These are phyloP conservation scores for Chalciporus sp. DNA, from an alignment of 1,284 basidiomycete species.

Conservation along the genomic window DNA sequence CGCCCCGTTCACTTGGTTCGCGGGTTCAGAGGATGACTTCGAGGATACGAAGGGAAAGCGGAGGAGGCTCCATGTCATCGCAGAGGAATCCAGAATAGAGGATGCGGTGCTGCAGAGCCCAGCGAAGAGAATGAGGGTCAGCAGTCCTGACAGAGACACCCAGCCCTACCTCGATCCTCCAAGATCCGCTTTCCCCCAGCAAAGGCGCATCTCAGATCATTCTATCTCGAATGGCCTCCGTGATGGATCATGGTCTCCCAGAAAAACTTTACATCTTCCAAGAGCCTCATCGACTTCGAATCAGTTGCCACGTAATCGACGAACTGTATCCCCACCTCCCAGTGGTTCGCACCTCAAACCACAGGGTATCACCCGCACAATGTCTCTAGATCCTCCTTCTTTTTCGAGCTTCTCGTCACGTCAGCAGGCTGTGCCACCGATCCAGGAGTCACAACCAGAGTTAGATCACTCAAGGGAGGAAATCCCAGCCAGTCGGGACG, in stretches of 20 bases:
- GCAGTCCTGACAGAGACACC: conserved; percentile 44
- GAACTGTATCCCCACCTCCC: conserved; percentile 43
- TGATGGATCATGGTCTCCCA: conserved; percentile 26
- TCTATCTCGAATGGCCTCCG: conserved; percentile 4
- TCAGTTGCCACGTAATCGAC: conserved; percentile 37
- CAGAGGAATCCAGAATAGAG: conserved; percentile 34
- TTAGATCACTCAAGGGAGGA: conserved; percentile 36
- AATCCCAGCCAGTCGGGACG: conserved; percentile 38
- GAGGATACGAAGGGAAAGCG: conserved; percentile 52
- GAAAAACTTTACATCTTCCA: conserved; percentile 30
- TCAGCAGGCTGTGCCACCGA: conserved; percentile 17
- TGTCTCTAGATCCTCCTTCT: conserved; percentile 62
- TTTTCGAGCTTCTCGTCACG: conserved; percentile 30
- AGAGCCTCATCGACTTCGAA: conserved; percentile 35
- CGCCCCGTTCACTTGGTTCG: conserved; percentile 63
- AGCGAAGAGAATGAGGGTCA: conserved; percentile 57
- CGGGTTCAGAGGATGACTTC: conserved; percentile 48
- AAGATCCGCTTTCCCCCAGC: conserved; percentile 42
- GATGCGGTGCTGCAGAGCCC: conserved; percentile 34
- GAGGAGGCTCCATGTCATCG: conserved; percentile 40
- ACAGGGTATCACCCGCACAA: conserved; percentile 49
- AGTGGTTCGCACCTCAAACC: conserved; percentile 30
- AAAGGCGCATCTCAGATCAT: conserved; percentile 19
- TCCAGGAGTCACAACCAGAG: conserved; percentile 43
- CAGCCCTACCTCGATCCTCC: conserved; percentile 60